Conservation (phyloP, 306 rosid genomes). For the Trichosanthes cucumerina region DNA sequence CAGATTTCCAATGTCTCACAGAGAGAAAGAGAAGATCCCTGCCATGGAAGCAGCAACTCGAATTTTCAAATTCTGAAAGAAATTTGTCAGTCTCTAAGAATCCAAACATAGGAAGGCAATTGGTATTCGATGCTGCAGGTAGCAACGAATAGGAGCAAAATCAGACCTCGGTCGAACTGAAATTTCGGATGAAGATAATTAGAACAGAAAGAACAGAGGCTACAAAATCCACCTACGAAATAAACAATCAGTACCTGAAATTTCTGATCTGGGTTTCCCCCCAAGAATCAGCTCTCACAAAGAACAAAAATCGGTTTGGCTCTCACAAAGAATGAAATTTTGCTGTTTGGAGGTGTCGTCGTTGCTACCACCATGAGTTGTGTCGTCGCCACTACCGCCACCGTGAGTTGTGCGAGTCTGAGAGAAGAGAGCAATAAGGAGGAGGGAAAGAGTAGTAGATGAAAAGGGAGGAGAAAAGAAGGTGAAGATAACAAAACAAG, state of each 20-base stretch:
- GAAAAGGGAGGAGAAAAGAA: no score
- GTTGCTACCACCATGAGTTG: no score
- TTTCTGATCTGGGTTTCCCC: conserved; percentile 1
- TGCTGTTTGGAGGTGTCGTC: no score
- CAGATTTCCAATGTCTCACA: background rate
- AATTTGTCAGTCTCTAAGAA: background rate
- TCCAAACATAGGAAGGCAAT: no score
- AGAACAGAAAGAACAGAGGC: background rate
- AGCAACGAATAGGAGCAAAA: no score
- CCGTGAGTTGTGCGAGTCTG: no score
- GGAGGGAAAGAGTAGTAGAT: no score
- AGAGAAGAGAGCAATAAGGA: no score
- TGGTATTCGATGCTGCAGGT: background rate
- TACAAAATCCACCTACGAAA: background rate
- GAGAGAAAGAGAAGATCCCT: conserved; percentile 1
- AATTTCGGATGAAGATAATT: background rate
- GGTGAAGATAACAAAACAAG: no score
- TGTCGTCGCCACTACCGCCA: no score
- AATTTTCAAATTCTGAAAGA: background rate
- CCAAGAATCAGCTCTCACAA: background rate
- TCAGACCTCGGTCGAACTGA: no score
- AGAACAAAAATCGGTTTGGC: background rate
- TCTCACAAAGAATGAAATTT: no score
- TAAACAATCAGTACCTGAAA: conserved; percentile 1
- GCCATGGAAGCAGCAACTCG: background rate